A percentile compares a stretch with the other conserved stretches of the same genome.
Conservation (phyloP, 257 asterid species). For the Catharanthus roseus region DNA sequence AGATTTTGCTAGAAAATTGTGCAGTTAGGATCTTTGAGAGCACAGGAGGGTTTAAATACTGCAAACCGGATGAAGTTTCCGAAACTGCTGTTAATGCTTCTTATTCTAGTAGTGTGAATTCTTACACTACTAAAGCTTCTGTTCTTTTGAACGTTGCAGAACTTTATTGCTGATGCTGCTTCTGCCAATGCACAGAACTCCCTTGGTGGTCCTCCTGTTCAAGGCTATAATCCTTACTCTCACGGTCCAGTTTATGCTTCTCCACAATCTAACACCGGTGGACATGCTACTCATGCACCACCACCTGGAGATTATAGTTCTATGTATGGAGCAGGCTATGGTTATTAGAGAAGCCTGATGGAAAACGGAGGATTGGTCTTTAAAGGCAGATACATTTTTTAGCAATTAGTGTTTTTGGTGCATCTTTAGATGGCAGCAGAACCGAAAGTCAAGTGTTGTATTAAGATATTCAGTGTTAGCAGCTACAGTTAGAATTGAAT, state of each 20-base stretch:
- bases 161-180: constrained; percentile 63
- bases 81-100: neutral
- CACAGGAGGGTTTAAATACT: too few species aligned
- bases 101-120: neutral
- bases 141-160: constrained; percentile 35
- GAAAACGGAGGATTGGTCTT: neutral
- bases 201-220: constrained; percentile 42
- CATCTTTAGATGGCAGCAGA: neutral
- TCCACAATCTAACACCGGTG: constrained; percentile 31
- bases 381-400: neutral
- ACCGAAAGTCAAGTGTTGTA: constrained; percentile 6
- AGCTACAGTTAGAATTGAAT: neutral
- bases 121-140: neutral
- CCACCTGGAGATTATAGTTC: constrained; percentile 56
- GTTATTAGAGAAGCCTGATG: constrained; percentile 35
- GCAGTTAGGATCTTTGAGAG: too few species aligned
- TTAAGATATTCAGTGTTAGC: neutral
- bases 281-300: constrained; percentile 39
- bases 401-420: neutral
- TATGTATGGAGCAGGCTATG: constrained; percentile 48
- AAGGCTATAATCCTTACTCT: constrained; percentile 57
- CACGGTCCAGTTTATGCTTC: constrained; percentile 46
- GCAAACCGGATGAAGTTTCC: too few species aligned
- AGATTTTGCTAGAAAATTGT: too few species aligned
- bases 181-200: constrained; percentile 34